Evolutionary conservation across 73 alveolate genomes (phyloP).

Genomic region (Symbiodinium pilosum): DNA sequence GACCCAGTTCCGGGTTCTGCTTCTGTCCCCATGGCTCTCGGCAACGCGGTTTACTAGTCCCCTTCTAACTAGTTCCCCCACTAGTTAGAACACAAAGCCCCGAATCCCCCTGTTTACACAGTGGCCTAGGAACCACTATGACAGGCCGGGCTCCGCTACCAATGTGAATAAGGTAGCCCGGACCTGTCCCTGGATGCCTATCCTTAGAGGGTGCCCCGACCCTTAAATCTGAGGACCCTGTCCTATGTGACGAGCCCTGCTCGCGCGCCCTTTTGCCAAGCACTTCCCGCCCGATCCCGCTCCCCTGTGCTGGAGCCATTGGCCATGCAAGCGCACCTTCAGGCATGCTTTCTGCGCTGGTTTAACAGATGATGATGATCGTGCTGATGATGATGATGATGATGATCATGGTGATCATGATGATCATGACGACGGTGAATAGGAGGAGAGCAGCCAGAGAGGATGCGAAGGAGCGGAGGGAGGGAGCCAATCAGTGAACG

Average conservation of each 20-base stretch:
- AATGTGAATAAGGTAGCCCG: conserved; percentile 25
- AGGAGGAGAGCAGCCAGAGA: too few relatives aligned
- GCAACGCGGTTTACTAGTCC: not conserved
- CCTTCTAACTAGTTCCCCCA: not conserved
- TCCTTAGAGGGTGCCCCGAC: not conserved
- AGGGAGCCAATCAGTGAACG: too few relatives aligned
- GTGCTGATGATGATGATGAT: too few relatives aligned
- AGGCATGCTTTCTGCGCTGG: too few relatives aligned
- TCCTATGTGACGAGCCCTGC: not conserved
- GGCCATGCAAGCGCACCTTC: not conserved
- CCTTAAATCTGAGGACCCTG: not conserved
- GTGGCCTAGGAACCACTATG: not conserved
- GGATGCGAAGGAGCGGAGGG: too few relatives aligned
- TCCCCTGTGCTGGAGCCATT: not conserved
- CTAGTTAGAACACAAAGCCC: not conserved
- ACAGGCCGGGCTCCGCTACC: conserved; percentile 55
- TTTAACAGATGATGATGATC: too few relatives aligned
- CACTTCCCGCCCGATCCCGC: not conserved
- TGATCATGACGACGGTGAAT: too few relatives aligned
- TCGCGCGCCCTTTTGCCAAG: not conserved
- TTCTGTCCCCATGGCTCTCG: conserved; percentile 12
- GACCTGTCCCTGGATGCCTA: not conserved
- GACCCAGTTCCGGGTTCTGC: not conserved
- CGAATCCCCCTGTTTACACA: not conserved
- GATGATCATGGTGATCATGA: too few relatives aligned